These are phyloP conservation scores for Quercus mongolica DNA, from an alignment of 306 rosid species.

Conservation along the genomic window DNA sequence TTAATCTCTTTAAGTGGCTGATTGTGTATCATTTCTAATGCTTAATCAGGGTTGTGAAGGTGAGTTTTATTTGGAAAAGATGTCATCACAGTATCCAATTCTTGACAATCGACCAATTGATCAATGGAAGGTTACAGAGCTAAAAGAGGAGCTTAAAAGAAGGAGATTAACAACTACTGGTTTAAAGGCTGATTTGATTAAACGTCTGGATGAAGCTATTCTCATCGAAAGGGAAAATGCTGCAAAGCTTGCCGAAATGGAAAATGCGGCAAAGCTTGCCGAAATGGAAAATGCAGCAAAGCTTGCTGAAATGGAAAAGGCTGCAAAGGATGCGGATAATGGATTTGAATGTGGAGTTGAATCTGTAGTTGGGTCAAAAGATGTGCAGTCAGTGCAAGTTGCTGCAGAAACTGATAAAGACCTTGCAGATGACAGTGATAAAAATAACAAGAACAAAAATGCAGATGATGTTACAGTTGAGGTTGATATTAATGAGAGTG, in stretches of 20 bases:
- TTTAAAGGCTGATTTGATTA: slow-evolving; percentile 84
- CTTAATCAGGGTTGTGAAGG: slow-evolving; percentile 36
- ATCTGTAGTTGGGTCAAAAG: slow-evolving; percentile 28
- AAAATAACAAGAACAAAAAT: slow-evolving; percentile 25
- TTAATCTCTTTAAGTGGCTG: not conserved
- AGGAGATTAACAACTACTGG: slow-evolving; percentile 70
- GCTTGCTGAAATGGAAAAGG: not conserved
- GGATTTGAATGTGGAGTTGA: slow-evolving; percentile 19
- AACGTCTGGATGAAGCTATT: slow-evolving; percentile 75
- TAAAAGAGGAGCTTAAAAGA: slow-evolving; percentile 88
- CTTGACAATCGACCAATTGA: slow-evolving; percentile 75
- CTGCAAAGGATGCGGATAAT: slow-evolving; percentile 31
- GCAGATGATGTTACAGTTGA: slow-evolving; percentile 22
- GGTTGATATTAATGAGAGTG: slow-evolving; percentile 32
- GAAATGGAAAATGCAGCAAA: slow-evolving; percentile 11
- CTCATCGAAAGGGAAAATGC: slow-evolving; percentile 45
- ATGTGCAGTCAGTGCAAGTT: slow-evolving; percentile 3
- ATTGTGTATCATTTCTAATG: slow-evolving; percentile 2
- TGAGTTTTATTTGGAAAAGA: slow-evolving; percentile 36
- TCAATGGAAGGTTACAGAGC: slow-evolving; percentile 89
- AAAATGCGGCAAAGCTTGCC: not conserved
- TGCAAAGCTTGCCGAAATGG: not conserved
- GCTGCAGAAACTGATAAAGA: slow-evolving; percentile 16
- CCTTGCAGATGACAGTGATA: slow-evolving; percentile 21
- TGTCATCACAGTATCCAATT: slow-evolving; percentile 70